Evolutionary conservation across 2,329 filamentous ascomycete genomes (phyloP).

Genomic region (Exophiala phaeomuriformis): DNA sequence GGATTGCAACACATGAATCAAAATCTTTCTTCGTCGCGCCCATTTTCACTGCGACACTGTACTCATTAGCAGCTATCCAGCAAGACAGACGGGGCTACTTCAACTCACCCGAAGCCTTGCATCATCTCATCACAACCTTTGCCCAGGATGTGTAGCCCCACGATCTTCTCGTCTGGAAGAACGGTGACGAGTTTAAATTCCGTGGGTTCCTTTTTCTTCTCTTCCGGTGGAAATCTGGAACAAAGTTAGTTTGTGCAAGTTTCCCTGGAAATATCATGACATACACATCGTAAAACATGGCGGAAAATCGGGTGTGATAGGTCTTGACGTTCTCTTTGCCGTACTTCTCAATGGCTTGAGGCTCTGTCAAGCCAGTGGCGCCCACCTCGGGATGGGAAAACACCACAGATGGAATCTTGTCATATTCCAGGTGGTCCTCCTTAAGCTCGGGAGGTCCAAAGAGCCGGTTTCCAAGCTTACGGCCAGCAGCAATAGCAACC

Average conservation of each 20-base stretch:
- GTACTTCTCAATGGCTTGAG: conserved; percentile 41
- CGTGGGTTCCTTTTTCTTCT: conserved; percentile 45
- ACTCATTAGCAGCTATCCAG: not conserved
- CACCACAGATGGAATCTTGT: conserved; percentile 48
- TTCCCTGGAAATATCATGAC: not conserved
- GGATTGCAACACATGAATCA: conserved; percentile 67
- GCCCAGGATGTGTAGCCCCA: conserved; percentile 46
- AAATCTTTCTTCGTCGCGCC: conserved; percentile 71
- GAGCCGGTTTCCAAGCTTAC: conserved; percentile 44
- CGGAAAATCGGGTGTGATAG: conserved; percentile 44
- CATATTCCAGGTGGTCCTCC: conserved; percentile 41
- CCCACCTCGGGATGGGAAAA: conserved; percentile 48
- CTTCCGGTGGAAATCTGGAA: conserved; percentile 38
- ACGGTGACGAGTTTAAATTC: conserved; percentile 46
- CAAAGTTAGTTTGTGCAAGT: not conserved
- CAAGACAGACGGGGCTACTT: conserved; percentile 26
- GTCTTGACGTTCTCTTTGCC: conserved; percentile 46
- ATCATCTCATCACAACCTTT: conserved; percentile 56
- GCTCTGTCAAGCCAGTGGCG: conserved; percentile 45
- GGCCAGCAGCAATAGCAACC: conserved; percentile 47
- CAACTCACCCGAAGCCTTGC: conserved; percentile 56
- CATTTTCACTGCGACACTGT: conserved; percentile 62
- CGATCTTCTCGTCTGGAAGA: conserved; percentile 44
- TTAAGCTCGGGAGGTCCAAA: conserved; percentile 43
- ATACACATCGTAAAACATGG: conserved; percentile 42